Percentiles rank a stretch among this genome's conserved stretches.
phyloP scores from a whole-genome alignment of 139 green algal species.

The Chlorella sp. region DNA sequence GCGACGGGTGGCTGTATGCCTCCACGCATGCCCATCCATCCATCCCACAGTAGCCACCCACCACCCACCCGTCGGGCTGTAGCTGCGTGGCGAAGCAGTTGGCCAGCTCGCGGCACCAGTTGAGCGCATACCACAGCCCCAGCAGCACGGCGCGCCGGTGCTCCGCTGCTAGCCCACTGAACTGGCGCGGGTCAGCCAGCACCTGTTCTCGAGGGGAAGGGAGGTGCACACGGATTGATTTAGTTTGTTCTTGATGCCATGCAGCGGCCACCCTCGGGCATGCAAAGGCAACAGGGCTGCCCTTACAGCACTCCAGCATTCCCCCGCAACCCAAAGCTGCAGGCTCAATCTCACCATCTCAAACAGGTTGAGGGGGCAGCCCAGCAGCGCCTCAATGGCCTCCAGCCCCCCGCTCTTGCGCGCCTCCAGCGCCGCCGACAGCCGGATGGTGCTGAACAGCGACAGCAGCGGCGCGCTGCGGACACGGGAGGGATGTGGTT shows the following conservation, averaged over 20 bases:
- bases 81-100: conserved; percentile 34
- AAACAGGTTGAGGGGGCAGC: conserved; percentile 30
- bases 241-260: too few species aligned
- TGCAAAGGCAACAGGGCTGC: too few species aligned
- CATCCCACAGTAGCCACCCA: not conserved
- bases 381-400: conserved; percentile 33
- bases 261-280: too few species aligned
- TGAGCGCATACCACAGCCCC: conserved; percentile 41
- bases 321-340: too few species aligned
- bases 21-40: not conserved
- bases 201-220: too few species aligned
- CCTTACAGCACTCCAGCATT: too few species aligned
- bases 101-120: conserved; percentile 47
- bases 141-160: conserved; percentile 32
- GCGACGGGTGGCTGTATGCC: not conserved
- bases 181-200: conserved; percentile 5
- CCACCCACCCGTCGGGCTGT: not conserved
- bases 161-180: not conserved
- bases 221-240: too few species aligned
- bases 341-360: not conserved
- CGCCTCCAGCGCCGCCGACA: conserved; percentile 17
- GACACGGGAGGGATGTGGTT: too few species aligned
- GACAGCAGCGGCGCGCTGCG: conserved; percentile 17
- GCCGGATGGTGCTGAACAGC: conserved; percentile 30
- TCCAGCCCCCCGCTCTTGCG: conserved; percentile 12